phyloP scores from a whole-genome alignment of 2,329 filamentous ascomycete genomes.

The Cryoendolithus antarcticus region DNA sequence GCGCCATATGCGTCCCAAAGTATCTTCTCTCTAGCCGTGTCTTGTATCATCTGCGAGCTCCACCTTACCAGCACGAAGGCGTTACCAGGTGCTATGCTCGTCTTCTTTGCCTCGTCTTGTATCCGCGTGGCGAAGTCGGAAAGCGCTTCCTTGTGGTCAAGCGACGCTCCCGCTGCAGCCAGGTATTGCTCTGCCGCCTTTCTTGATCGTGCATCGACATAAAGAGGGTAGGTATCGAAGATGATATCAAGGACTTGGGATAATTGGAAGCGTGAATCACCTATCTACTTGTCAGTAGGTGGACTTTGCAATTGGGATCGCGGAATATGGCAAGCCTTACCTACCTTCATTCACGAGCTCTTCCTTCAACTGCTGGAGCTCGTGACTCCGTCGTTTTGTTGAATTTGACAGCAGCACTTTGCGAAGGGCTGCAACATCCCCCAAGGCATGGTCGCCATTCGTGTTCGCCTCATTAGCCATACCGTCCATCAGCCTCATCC shows the following conservation, averaged over 20 bases:
- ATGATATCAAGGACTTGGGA: slow-evolving; percentile 49
- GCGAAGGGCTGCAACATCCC: slow-evolving; percentile 18
- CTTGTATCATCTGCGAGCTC: slow-evolving; percentile 68
- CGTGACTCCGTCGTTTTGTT: slow-evolving; percentile 34
- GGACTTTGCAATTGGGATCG: background rate
- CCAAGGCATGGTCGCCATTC: slow-evolving; percentile 9
- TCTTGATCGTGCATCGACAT: slow-evolving; percentile 74
- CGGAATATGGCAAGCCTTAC: slow-evolving; percentile 11
- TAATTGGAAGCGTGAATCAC: slow-evolving; percentile 10
- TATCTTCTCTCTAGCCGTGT: slow-evolving; percentile 46
- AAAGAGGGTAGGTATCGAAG: slow-evolving; percentile 78
- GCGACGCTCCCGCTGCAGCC: slow-evolving; percentile 48
- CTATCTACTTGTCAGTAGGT: background rate
- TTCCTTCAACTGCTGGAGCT: slow-evolving; percentile 33
- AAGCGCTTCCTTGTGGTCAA: slow-evolving; percentile 45
- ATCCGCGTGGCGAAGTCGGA: slow-evolving; percentile 54
- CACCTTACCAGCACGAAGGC: slow-evolving; percentile 87
- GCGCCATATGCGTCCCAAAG: slow-evolving; percentile 53
- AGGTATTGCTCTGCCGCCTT: slow-evolving; percentile 74
- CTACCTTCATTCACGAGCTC: slow-evolving; percentile 32
- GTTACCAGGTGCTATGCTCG: slow-evolving; percentile 62
- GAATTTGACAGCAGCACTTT: slow-evolving; percentile 34
- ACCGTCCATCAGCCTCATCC: background rate
- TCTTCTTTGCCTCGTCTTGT: slow-evolving; percentile 61
- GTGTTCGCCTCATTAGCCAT: slow-evolving; percentile 14